Base-by-base conservation (phyloP, 139 green algal species). In the Picochlorum costavermella region DNA sequence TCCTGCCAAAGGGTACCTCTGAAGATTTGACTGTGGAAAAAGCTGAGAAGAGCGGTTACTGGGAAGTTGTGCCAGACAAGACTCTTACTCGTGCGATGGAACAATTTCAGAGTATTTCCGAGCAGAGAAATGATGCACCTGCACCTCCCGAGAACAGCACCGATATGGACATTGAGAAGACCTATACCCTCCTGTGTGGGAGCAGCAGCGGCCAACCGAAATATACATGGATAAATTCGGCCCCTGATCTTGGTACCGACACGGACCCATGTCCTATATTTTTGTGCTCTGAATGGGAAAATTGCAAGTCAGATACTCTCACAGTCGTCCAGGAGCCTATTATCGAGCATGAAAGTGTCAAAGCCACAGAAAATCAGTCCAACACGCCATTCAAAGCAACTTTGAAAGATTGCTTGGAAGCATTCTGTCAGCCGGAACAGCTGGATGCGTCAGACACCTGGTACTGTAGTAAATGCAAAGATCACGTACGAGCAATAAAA, bases 391-490 rank as follows among this genome's bases (percentile, higher is more conserved):
- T 17, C 25, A 29, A 31, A 31, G n/a, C 58, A 28, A 56, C 31
- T 31, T 43, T 66, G 60, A 57, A 57, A 43, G 60, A 66, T 31
- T 66, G n/a, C 9, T 4, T 57, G 44, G 67, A 83, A 68, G 76
- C 81, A 11, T 92, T 90, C 73, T 71, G 87, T 74, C 71, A 85
- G 65, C 74, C 79, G 8, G 90, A 96, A 77, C 71, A 83, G 65
- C 77, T 96, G 60, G 82, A 72, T n/a, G 74, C 76, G n/a, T 76
- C 72, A 16, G 85, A 96, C 63, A 75, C 45, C 53, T 84, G 75
- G 91, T 95, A 89, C 74, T 98, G 92, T 72, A 77, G 74, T 20
- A 62, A 67, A 28, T 97, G 91, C 84, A 94, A 95, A 81, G 56
- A 73, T 40, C 85, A 91, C 67, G 71, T 83, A 48, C 74, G 82